Base-by-base conservation (phyloP, 2,329 filamentous ascomycete genomes). In the Talaromyces sp. region DNA sequence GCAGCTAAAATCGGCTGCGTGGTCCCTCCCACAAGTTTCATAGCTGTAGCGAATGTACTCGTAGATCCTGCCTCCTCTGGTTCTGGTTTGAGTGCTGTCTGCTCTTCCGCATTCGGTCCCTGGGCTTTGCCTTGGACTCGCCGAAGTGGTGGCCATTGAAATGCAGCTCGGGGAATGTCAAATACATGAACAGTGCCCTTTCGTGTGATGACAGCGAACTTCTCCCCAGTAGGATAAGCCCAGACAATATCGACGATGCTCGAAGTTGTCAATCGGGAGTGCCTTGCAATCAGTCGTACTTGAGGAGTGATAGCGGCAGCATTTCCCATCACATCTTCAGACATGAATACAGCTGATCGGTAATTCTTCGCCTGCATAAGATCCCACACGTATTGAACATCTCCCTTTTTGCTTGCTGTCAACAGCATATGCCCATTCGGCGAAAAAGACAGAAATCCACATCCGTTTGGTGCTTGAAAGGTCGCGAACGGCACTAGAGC, bases 171-270 rank as follows among this genome's bases (percentile, higher is more conserved):
- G 9, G 92, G 91, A 74, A 97, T 85, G 65, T 96, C 90, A 65
- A 96, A 88, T 50, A 97, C 84, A 75, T 99, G 94, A 11, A 97
- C 87, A 9, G 94, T 99, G n/a, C 93, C 92, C 66, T 92, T 90
- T 69, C 96, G 91, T 0, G 94, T 97, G 27, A 97, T 86, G 77
- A 99, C 87, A 1, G 92, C 93, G 43, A 95, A 78, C 61, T 90
- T 88, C 70, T 96, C 90, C 24, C 90, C 91, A 59, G 88, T 87
- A 3, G 90, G 90, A 58, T 85, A 83, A 1, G 89, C 88, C 94
- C 94, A 99, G 3, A 87, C 86, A 48, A 96, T 90, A 69, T 97
- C 93, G 24, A 97, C 85, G 59, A 97, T 91, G 58, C 90, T 89
- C 3, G 94, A 91, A 54, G 93, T 89, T 1, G 93, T 97, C 84